Evolutionary conservation across 192 early-diverging fungal genomes (phyloP), one percentile per base, ranked within the genome.

Genomic region (Coemansia sp.): DNA sequence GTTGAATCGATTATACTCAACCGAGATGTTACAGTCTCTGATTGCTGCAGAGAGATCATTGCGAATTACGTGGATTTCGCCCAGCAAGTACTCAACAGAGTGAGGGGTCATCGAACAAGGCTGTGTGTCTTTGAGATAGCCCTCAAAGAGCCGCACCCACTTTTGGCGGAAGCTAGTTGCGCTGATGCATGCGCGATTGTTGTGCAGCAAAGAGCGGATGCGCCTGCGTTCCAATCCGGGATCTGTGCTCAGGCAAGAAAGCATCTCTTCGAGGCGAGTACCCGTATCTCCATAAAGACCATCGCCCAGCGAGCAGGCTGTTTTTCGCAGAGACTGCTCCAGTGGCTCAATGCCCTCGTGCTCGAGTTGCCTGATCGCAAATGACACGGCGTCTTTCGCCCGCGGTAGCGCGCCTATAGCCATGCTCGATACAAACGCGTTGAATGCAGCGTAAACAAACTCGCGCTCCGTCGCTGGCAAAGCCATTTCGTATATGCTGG

Each of bases 151-250:
- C 8, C 34, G 34, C 4, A 30, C 18, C 75, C 75, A 78, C 54
- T 52, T 61, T 30, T 58, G 32, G 3, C 71, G 62, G 25, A 69
- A 69, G 19, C 62, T 32, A 0, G 56, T 67, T n/a, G 67, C 67
- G 46, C 60, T 29, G 25, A 73, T n/a, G 20, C 63, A 72, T 6
- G 67, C 71, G 8, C 71, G 67, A 36, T 61, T 64, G 45, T 66
- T 78, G 52, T 73, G 35, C 16, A 72, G 57, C 11, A 69, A 39
- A 5, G 75, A 72, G 29, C 55, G 42, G 6, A 69, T 42, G 3
- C 75, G 75, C 11, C 55, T 24, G 6, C 70, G 75, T 4, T 72
- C 67, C 35, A 64, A 42, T 3, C 34, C 56, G 14, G 49, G 20
- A 51, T 72, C 66, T 0, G 42, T 29, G 54, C 55, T 55, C 53